phyloP scores from a whole-genome alignment of 208 protist genomes.

The Tritrichomonas foetus region DNA sequence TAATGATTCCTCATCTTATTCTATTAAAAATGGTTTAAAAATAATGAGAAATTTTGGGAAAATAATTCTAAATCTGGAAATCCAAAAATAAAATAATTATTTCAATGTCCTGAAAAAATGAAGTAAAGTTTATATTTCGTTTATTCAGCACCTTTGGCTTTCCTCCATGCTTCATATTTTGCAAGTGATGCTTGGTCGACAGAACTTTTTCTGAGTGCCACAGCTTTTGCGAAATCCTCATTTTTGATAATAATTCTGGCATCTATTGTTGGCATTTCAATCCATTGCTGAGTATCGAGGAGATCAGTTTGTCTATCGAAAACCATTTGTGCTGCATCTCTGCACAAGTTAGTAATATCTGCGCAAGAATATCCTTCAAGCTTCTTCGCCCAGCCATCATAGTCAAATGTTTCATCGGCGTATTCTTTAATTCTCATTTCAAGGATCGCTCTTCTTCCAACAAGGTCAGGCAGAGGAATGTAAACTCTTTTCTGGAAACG shows the following conservation, averaged over 20 bases:
- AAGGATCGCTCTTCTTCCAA: slow-evolving; percentile 10
- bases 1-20: too few relatives aligned
- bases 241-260: not conserved
- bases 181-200: not conserved
- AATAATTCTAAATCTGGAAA: too few relatives aligned
- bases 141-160: slow-evolving; percentile 17
- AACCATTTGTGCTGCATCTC: slow-evolving; percentile 63
- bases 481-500: slow-evolving; percentile 57
- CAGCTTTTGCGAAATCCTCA: not conserved
- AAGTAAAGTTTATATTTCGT: too few relatives aligned
- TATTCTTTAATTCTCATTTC: not conserved
- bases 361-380: slow-evolving; percentile 70
- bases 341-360: slow-evolving; percentile 71
- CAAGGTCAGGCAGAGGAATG: slow-evolving; percentile 53
- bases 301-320: not conserved
- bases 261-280: not conserved
- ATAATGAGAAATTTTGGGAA: too few relatives aligned
- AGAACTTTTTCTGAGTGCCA: not conserved
- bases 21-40: too few relatives aligned
- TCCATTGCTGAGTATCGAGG: not conserved
- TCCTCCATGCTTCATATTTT: not conserved
- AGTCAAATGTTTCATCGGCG: slow-evolving; percentile 50
- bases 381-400: slow-evolving; percentile 58
- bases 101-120: too few relatives aligned
- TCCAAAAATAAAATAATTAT: too few relatives aligned